Percentiles rank a stretch among this genome's conserved stretches.
phyloP scores from a whole-genome alignment of 1,284 basidiomycete genomes.

The Jaminaea rosea region DNA sequence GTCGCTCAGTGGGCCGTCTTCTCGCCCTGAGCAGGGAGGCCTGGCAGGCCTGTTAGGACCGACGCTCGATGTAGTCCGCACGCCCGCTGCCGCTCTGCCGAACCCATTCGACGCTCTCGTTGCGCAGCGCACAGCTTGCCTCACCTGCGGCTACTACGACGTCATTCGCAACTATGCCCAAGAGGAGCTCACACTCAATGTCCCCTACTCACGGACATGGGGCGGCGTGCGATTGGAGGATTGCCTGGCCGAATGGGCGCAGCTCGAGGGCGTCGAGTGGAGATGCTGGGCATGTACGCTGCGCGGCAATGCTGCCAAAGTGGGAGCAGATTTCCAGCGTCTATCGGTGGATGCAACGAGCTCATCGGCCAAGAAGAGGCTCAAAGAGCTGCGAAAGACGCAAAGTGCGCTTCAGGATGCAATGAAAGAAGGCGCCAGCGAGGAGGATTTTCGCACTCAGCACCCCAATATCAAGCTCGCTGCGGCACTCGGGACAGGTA shows the following conservation, averaged over 20 bases:
- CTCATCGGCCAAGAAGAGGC: slow-evolving; percentile 7
- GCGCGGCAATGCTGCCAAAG: slow-evolving; percentile 12
- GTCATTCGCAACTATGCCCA: slow-evolving; percentile 34
- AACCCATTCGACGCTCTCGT: slow-evolving; percentile 12
- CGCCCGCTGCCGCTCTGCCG: not conserved
- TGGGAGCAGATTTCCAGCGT: slow-evolving; percentile 2
- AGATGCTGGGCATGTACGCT: slow-evolving; percentile 41
- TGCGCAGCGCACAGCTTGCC: slow-evolving; percentile 38
- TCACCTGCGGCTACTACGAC: slow-evolving; percentile 41
- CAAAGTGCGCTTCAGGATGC: not conserved
- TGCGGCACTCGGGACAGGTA: not conserved
- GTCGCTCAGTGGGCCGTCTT: slow-evolving; percentile 6
- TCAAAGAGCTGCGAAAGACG: not conserved
- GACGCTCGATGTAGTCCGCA: not conserved
- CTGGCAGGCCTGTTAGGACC: not conserved
- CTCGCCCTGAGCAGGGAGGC: not conserved
- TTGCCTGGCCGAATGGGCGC: slow-evolving; percentile 30
- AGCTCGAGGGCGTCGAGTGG: slow-evolving; percentile 43
- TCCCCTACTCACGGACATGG: slow-evolving; percentile 16
- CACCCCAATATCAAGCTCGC: not conserved
- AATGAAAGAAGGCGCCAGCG: not conserved
- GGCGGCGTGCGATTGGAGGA: slow-evolving; percentile 25
- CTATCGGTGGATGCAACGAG: not conserved
- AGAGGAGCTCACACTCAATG: slow-evolving; percentile 34
- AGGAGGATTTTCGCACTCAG: not conserved